These are phyloP conservation scores for Wallacemonas sp. DNA, from an alignment of 208 protist species.

Conservation along the genomic window DNA sequence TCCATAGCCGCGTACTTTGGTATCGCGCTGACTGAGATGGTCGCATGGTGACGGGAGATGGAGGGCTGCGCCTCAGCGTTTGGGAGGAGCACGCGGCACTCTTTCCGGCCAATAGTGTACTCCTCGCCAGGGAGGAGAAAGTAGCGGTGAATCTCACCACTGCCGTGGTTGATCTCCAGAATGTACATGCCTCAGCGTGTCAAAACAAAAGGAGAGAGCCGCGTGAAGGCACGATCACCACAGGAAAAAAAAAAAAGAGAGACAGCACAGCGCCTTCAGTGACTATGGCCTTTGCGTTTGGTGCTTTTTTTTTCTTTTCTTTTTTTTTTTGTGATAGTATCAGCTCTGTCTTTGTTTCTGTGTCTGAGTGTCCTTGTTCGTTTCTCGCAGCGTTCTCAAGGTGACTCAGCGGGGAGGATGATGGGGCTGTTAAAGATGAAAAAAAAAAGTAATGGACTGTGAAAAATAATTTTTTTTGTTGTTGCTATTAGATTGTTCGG, in stretches of 20 bases:
- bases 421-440: too few species aligned
- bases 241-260: slow-evolving; percentile 3
- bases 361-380: too few species aligned
- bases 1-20: slow-evolving; percentile 32
- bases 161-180: slow-evolving; percentile 63
- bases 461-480: too few species aligned
- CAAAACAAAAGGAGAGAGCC: slow-evolving; percentile 15
- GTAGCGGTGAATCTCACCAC: slow-evolving; percentile 64
- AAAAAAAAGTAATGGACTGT: too few species aligned
- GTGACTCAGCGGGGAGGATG: too few species aligned
- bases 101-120: slow-evolving; percentile 74
- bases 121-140: slow-evolving; percentile 53
- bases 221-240: neutral
- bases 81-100: slow-evolving; percentile 59
- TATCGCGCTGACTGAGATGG: slow-evolving; percentile 37
- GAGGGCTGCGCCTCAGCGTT: slow-evolving; percentile 48
- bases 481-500: too few species aligned
- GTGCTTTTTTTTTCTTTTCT: too few species aligned
- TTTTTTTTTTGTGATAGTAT: too few species aligned
- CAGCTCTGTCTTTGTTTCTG: too few species aligned
- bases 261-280: too few species aligned
- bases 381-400: too few species aligned
- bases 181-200: slow-evolving; percentile 45
- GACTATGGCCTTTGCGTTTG: too few species aligned
- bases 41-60: slow-evolving; percentile 77